Percentiles rank a stretch among this genome's conserved stretches.
Evolutionary conservation across 306 rosid species (phyloP).

Genomic region (Castanea sativa): DNA sequence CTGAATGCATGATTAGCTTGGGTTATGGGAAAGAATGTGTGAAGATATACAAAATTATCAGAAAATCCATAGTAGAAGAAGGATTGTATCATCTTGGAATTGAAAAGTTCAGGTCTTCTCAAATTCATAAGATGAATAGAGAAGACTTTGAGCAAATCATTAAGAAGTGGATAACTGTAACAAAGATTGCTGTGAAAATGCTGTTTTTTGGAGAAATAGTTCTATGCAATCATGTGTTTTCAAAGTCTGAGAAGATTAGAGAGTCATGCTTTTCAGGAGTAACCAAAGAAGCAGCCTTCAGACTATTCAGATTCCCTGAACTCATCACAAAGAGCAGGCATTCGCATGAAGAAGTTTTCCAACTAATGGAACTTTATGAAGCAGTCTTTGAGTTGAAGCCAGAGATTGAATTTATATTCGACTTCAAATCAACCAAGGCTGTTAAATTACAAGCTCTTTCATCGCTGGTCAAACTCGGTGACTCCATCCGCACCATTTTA

Average conservation of each 20-base stretch:
- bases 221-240: conserved; percentile 49
- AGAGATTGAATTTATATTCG: conserved; percentile 37
- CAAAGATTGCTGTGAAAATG: conserved; percentile 35
- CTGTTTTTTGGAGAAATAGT: conserved; percentile 42
- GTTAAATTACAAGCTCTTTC: conserved; percentile 36
- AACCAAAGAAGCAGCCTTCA: conserved; percentile 40
- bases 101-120: conserved; percentile 34
- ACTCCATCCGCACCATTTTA: conserved; percentile 34
- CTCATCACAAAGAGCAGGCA: conserved; percentile 33
- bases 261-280: conserved; percentile 47
- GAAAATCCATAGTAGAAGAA: conserved; percentile 49
- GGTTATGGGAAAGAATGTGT: conserved; percentile 57
- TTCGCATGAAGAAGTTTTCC: conserved; percentile 37
- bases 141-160: conserved; percentile 24
- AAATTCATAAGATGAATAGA: conserved; percentile 33
- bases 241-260: conserved; percentile 35
- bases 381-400: conserved; percentile 40
- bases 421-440: conserved; percentile 31
- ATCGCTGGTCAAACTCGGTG: conserved; percentile 31
- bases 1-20: conserved; percentile 52
- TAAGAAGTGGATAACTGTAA: conserved; percentile 39
- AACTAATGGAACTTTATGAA: conserved; percentile 35
- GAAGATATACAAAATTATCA: conserved; percentile 31
- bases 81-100: conserved; percentile 40
- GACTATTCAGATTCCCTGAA: conserved; percentile 44